Base-by-base conservation (phyloP, 305 asterid genomes). In the Salvia sclarea region DNA sequence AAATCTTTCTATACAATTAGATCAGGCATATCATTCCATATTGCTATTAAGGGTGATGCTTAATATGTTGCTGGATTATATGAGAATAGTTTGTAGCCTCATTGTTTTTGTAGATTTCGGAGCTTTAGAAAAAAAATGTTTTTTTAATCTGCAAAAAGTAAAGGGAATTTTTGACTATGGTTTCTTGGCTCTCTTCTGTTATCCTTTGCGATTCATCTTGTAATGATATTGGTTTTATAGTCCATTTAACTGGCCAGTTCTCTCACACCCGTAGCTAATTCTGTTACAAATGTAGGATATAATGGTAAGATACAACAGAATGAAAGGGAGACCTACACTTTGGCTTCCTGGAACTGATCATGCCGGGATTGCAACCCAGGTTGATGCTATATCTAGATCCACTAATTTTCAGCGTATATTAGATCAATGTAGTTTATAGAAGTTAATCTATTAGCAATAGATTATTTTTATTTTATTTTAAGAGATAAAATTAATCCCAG, bases 301-400 rank as follows among this genome's bases (percentile, higher is more conserved):
- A 67, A 94, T 94, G 98, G 89, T 94, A 43, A 80, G 98, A 78
- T 94, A 89, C 83, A 76, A 89, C 47, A 89, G 99, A 61, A 94
- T 94, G 99, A 89, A 79, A 75, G 99, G 99, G 77, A 79, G 92
- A 61, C 96, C 97, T 49, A 84, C 99, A 31, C 97, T 94, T 49
- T 94, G 99, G 99, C 88, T 94, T 79, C 99, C 99, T 72, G 99
- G 99, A 73, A 91, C 99, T 35, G 99, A 94, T 81, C 99, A 94
- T 81, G 99, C 99, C 61, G 99, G 99, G 44, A 94, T 94, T 74
- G 99, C 99, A 49, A 94, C 98, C 66, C 99, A 94, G 99, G 99
- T 91, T 68, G 61, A 72, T 60, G 70, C 66, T 74, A 44, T 57
- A 61, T 68, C 76, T 68, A 41, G 64, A 74, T 59, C 35, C 67